Percentiles rank a stretch among this genome's conserved stretches.
Evolutionary conservation across 352 stramenopile genomes (phyloP).

Genomic region (Phytophthora melonis): DNA sequence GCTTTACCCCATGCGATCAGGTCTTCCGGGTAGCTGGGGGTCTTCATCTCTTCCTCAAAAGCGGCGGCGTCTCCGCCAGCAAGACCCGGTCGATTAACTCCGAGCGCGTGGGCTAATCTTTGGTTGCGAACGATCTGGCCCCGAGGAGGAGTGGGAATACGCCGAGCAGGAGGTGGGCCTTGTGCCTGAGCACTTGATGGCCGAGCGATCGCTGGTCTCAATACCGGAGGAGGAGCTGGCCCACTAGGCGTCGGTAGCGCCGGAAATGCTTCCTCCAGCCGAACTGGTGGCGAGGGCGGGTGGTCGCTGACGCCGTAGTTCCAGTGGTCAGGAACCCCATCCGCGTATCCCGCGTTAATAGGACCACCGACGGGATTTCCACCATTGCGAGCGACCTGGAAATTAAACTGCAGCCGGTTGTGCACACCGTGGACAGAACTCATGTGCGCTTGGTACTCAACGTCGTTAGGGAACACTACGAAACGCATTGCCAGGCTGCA

Average conservation of each 20-base stretch:
- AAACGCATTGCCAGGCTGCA: slow-evolving; percentile 85
- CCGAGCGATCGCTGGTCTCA: slow-evolving; percentile 57
- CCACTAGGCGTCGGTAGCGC: slow-evolving; percentile 58
- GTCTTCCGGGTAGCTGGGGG: slow-evolving; percentile 64
- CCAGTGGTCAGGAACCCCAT: slow-evolving; percentile 68
- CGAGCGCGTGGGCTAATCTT: slow-evolving; percentile 68
- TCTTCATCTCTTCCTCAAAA: slow-evolving; percentile 85
- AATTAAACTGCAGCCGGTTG: slow-evolving; percentile 80
- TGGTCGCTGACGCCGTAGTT: slow-evolving; percentile 55
- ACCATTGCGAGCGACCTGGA: slow-evolving; percentile 69
- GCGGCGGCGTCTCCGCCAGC: slow-evolving; percentile 47
- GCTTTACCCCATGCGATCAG: slow-evolving; percentile 79
- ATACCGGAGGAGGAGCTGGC: slow-evolving; percentile 47
- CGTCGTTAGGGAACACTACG: slow-evolving; percentile 87
- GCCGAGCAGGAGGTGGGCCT: slow-evolving; percentile 27
- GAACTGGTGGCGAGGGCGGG: slow-evolving; percentile 28
- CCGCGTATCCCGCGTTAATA: slow-evolving; percentile 26
- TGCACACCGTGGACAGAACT: slow-evolving; percentile 75
- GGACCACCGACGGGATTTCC: slow-evolving; percentile 63
- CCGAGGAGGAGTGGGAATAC: slow-evolving; percentile 42
- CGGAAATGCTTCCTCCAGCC: slow-evolving; percentile 71
- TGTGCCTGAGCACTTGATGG: slow-evolving; percentile 26
- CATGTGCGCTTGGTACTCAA: slow-evolving; percentile 91
- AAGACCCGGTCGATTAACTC: slow-evolving; percentile 53
- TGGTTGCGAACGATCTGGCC: slow-evolving; percentile 77